These are phyloP conservation scores for Lepiota venenata DNA, from an alignment of 768 basidiomycete species.

Conservation along the genomic window DNA sequence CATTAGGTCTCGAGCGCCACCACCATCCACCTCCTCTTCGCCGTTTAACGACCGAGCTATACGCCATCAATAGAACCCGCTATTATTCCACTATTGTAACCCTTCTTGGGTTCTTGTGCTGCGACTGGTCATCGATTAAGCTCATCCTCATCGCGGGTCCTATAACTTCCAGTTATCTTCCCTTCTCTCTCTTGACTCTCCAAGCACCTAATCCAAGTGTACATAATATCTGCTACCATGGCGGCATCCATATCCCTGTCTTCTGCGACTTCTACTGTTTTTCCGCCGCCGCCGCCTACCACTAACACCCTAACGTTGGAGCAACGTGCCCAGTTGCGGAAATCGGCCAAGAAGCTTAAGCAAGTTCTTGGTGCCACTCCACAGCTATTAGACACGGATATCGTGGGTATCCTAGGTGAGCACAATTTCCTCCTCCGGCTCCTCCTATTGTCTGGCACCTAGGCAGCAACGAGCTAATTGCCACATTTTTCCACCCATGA, in stretches of 20 bases:
- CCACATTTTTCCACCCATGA: constrained; percentile 2
- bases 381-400: constrained; percentile 42
- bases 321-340: constrained; percentile 54
- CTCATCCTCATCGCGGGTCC: constrained; percentile 4
- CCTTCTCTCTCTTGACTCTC: neutral
- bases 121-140: constrained; percentile 3
- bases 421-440: neutral
- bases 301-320: constrained; percentile 47
- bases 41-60: neutral
- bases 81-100: neutral
- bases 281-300: constrained; percentile 54
- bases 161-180: neutral
- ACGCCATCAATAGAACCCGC: neutral
- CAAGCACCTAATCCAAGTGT: neutral
- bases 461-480: neutral
- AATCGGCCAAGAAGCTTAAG: constrained; percentile 57
- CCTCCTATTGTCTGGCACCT: neutral
- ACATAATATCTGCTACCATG: constrained; percentile 10
- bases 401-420: constrained; percentile 18
- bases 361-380: constrained; percentile 58
- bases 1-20: constrained; percentile 8
- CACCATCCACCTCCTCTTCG: neutral
- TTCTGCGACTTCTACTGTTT: constrained; percentile 25
- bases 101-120: neutral
- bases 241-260: constrained; percentile 14